phyloP scores from a whole-genome alignment of 441 rosid genomes.

The Erodium texanum region DNA sequence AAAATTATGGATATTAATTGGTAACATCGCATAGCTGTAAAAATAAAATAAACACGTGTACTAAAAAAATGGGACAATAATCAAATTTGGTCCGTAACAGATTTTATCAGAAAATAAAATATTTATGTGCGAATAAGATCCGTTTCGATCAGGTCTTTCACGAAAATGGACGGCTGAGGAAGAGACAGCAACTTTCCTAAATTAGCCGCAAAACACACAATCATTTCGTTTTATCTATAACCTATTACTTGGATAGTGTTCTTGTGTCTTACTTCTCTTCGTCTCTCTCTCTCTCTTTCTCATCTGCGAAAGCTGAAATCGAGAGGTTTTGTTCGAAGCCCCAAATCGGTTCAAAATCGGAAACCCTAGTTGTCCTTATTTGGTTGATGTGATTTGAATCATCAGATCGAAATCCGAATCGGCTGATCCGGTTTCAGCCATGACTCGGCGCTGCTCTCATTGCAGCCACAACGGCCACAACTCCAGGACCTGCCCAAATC shows the following conservation, averaged over 20 bases:
- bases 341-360: too few relatives aligned
- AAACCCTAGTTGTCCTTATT: not conserved
- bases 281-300: not conserved
- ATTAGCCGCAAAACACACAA: constrained; percentile 2
- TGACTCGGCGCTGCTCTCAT: constrained; percentile 70
- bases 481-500: constrained; percentile 61
- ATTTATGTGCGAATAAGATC: not conserved
- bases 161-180: not conserved
- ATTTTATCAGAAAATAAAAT: too few relatives aligned
- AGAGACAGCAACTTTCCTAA: not conserved
- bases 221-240: not conserved
- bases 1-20: not conserved
- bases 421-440: constrained; percentile 11
- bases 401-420: not conserved
- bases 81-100: too few relatives aligned
- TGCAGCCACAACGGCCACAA: constrained; percentile 71
- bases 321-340: not conserved
- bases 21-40: too few relatives aligned
- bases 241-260: not conserved
- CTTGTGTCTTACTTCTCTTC: not conserved
- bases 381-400: not conserved
- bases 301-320: not conserved
- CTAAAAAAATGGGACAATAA: not conserved
- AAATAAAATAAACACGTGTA: not conserved
- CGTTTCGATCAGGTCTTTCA: not conserved